These are phyloP conservation scores for Xylaria sp. DNA, from an alignment of 2,329 filamentous ascomycete species.

Conservation along the genomic window DNA sequence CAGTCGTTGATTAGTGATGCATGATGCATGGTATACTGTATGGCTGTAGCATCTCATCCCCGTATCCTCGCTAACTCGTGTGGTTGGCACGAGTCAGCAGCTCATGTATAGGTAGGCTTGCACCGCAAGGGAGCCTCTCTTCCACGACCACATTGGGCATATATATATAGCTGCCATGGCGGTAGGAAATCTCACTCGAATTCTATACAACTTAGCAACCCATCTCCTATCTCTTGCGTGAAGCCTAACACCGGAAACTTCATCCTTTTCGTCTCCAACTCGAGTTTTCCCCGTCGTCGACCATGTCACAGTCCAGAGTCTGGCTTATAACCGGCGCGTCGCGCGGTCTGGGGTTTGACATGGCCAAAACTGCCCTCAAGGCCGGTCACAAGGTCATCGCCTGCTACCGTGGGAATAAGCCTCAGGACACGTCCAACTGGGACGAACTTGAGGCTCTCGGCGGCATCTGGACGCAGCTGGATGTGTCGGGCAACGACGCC, in stretches of 20 bases:
- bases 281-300: not conserved
- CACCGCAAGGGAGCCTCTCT: not conserved
- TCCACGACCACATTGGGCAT: not conserved
- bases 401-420: conserved; percentile 40
- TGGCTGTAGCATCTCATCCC: not conserved
- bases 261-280: not conserved
- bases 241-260: not conserved
- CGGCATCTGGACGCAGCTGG: conserved; percentile 42
- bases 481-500: conserved; percentile 39
- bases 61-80: not conserved
- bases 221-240: not conserved
- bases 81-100: not conserved
- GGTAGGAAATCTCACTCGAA: not conserved
- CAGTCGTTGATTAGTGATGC: no score
- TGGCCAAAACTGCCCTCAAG: conserved; percentile 40
- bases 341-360: conserved; percentile 43
- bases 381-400: conserved; percentile 44
- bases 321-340: conserved; percentile 46
- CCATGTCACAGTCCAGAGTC: conserved; percentile 41
- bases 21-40: no score
- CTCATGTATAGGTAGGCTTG: not conserved
- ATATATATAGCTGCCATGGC: conserved; percentile 4
- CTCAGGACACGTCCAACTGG: conserved; percentile 32
- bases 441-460: conserved; percentile 42
- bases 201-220: not conserved